Base-by-base conservation (phyloP, 108 stramenopile species). In the Conticribra weissflogii region DNA sequence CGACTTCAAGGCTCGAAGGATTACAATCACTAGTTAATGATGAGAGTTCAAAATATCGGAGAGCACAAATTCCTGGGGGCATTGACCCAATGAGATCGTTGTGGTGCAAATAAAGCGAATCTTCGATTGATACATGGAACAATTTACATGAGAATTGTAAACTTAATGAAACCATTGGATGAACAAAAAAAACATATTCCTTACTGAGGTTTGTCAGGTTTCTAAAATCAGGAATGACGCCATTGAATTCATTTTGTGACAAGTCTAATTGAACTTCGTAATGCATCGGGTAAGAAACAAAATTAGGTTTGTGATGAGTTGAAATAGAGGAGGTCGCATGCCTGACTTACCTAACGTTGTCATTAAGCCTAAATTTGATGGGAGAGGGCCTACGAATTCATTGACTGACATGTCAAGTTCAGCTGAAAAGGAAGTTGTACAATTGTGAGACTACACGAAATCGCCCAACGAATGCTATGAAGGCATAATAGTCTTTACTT, bases 51-150 rank as follows among this genome's bases (percentile, higher is more conserved):
- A 46, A 29, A 16, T 63, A 17, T 23, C 75, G 60, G 1, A 76
- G 57, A 14, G 57, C 54, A 54, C 78, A 83, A 25, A 60, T 41
- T 50, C 47, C 59, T 18, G 41, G 44, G 22, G 88, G 88, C 49
- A 90, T 69, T 14, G 59, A 60, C 51, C 89, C 89, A 9, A 53
- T 63, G 9, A 90, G 65, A 45, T 68, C 41, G 50, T 90, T 90
- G 15, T 54, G 41, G 56, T 90, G 83, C 55, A 90, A 68, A 28
- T 75, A 74, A 22, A 90, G 52, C 14, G 81, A 31, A 31, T 76
- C n/a, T 41, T 41, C 12, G n/a, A n/a, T n/a, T n/a, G n/a, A n/a
- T n/a, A n/a, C n/a, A n/a, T n/a, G n/a, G n/a, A n/a, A n/a, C n/a
- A n/a, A n/a, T n/a, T n/a, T n/a, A n/a, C n/a, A n/a, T n/a, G n/a